A percentile compares a stretch with the other conserved stretches of the same genome.
Conservation (phyloP, 2,329 filamentous ascomycete species). For the Epicoccum sorghinum region DNA sequence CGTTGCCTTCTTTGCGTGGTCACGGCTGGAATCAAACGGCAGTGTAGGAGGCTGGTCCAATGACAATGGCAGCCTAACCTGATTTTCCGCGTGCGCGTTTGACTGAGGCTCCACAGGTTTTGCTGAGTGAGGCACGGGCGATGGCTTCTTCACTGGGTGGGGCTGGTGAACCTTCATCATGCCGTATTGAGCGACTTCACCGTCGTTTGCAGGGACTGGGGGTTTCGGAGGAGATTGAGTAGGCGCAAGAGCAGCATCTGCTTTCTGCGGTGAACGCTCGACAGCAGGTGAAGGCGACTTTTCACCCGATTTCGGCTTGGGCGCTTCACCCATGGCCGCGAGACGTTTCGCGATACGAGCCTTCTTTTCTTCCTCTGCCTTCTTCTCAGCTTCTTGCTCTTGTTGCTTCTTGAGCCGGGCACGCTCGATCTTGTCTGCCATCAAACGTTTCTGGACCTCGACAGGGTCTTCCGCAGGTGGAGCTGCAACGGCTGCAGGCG, state of each 20-base stretch:
- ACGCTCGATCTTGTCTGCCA: constrained; percentile 72
- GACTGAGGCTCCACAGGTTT: constrained; percentile 29
- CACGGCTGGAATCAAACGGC: constrained; percentile 29
- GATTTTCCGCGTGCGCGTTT: constrained; percentile 25
- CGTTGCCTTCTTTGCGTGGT: constrained; percentile 21
- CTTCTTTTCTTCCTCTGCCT: constrained; percentile 73
- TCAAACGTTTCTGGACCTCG: constrained; percentile 70
- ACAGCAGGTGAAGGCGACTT: constrained; percentile 42
- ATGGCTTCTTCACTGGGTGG: constrained; percentile 53
- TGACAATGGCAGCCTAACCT: constrained; percentile 26
- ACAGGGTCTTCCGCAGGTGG: constrained; percentile 64
- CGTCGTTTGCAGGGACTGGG: constrained; percentile 62
- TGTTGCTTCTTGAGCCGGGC: constrained; percentile 70
- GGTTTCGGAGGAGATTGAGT: constrained; percentile 61
- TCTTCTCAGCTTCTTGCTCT: constrained; percentile 63
- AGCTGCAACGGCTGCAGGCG: constrained; percentile 37
- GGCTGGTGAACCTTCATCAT: constrained; percentile 68
- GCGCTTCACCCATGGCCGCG: constrained; percentile 68
- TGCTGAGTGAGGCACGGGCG: constrained; percentile 19
- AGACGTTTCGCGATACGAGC: constrained; percentile 76
- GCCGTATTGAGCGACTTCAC: constrained; percentile 64
- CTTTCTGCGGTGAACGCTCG: constrained; percentile 52
- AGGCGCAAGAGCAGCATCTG: constrained; percentile 46
- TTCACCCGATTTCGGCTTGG: constrained; percentile 46
- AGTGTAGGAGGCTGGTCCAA: constrained; percentile 23